A percentile compares a stretch with the other conserved stretches of the same genome.
Conservation (phyloP, 2,329 filamentous ascomycete genomes). For the Neopestalotiopsis rosae region DNA sequence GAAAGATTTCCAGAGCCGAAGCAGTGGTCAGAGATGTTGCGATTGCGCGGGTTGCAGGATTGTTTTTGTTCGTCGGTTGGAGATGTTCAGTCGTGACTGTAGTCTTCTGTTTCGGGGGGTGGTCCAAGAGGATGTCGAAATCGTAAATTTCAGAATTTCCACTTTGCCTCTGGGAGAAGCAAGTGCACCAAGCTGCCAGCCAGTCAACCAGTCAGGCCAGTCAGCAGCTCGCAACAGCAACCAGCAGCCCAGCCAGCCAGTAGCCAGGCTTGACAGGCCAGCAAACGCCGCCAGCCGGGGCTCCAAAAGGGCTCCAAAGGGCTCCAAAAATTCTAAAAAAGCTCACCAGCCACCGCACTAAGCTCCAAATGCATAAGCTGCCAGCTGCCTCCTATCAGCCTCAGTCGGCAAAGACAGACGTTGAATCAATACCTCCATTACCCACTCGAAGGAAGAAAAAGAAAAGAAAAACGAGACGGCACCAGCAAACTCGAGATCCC, state of each 20-base stretch:
- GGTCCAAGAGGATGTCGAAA: slow-evolving; percentile 11
- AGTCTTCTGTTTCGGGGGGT: neutral
- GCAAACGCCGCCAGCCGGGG: neutral
- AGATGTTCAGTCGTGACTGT: neutral
- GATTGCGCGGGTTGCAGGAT: neutral
- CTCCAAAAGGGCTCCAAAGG: too few species aligned
- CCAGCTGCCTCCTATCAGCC: neutral
- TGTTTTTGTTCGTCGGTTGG: neutral
- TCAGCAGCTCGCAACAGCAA: too few species aligned
- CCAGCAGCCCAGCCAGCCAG: too few species aligned
- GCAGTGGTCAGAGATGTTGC: neutral
- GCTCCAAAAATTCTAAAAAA: neutral
- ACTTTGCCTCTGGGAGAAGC: slow-evolving; percentile 4
- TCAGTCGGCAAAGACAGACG: neutral
- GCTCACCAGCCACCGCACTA: neutral
- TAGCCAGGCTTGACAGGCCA: neutral
- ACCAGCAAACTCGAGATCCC: too few species aligned
- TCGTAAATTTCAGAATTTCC: slow-evolving; percentile 16
- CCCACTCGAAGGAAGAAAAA: too few species aligned
- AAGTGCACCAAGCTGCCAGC: slow-evolving; percentile 1
- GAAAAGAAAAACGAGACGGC: too few species aligned
- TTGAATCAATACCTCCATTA: neutral
- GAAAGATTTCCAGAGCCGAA: neutral
- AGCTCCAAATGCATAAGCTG: neutral
- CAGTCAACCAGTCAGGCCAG: neutral